phyloP scores from a whole-genome alignment of 2,329 filamentous ascomycete species.

The Hymenoscyphus occultus region DNA sequence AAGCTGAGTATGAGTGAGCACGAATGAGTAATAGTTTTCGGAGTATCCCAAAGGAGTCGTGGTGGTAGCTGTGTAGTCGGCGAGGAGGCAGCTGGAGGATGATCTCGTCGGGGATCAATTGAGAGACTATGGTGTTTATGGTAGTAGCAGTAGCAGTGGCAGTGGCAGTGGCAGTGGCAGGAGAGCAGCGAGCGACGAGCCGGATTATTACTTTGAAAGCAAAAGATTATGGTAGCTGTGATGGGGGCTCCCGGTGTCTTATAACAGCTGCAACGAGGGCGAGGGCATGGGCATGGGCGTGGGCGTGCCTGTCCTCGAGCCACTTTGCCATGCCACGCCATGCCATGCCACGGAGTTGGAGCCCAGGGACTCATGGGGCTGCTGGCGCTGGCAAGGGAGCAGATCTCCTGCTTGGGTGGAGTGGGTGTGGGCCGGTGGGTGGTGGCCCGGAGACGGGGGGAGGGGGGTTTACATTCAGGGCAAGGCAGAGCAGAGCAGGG shows the following conservation, averaged over 20 bases:
- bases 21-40: conserved; percentile 3
- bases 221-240: conserved; percentile 22
- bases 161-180: not conserved
- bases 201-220: conserved; percentile 13
- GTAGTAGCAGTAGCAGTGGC: too few species aligned
- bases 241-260: conserved; percentile 33
- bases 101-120: not conserved
- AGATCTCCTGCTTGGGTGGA: conserved; percentile 23
- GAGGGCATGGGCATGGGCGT: conserved; percentile 20
- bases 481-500: not conserved
- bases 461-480: not conserved
- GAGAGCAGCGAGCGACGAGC: conserved; percentile 16
- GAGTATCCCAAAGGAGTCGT: not conserved
- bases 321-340: conserved; percentile 1
- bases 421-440: conserved; percentile 19
- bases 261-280: conserved; percentile 25
- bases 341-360: conserved; percentile 7
- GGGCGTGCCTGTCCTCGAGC: conserved; percentile 23
- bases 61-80: not conserved
- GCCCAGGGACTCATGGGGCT: not conserved
- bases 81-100: not conserved
- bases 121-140: too few species aligned
- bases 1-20: conserved; percentile 16
- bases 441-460: conserved; percentile 22
- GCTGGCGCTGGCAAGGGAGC: conserved; percentile 24